A percentile compares a stretch with the other conserved stretches of the same genome.
Conservation (phyloP, 2,329 filamentous ascomycete genomes). For the Colletotrichum costaricense region DNA sequence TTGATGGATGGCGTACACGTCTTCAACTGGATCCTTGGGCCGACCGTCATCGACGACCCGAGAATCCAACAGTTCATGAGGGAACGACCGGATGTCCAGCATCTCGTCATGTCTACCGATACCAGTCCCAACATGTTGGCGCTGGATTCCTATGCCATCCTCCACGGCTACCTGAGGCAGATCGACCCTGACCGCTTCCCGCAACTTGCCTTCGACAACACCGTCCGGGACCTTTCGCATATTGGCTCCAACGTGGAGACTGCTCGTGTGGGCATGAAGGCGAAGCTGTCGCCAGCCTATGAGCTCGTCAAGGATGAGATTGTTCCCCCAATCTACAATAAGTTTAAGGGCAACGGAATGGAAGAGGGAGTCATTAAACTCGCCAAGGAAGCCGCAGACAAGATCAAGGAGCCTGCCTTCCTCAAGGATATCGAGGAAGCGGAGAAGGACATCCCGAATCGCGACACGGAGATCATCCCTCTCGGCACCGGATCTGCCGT, state of each 20-base stretch:
- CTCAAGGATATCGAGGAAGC: slow-evolving; percentile 59
- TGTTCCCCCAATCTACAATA: slow-evolving; percentile 50
- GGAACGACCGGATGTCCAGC: slow-evolving; percentile 69
- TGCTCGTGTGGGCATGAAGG: slow-evolving; percentile 56
- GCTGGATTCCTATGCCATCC: slow-evolving; percentile 73
- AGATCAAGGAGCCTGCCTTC: slow-evolving; percentile 57
- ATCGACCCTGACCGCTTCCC: slow-evolving; percentile 81
- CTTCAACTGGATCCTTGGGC: slow-evolving; percentile 86
- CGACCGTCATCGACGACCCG: slow-evolving; percentile 71
- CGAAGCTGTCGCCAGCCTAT: slow-evolving; percentile 60
- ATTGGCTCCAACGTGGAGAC: slow-evolving; percentile 46
- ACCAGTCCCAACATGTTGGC: slow-evolving; percentile 80
- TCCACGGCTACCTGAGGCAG: slow-evolving; percentile 75
- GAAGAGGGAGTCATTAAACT: slow-evolving; percentile 59
- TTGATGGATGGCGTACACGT: slow-evolving; percentile 75
- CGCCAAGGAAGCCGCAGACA: slow-evolving; percentile 59
- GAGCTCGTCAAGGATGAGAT: slow-evolving; percentile 58
- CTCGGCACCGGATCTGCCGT: slow-evolving; percentile 91
- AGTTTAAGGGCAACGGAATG: slow-evolving; percentile 51
- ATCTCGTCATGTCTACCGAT: slow-evolving; percentile 82
- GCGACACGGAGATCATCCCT: slow-evolving; percentile 84
- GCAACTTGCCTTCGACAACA: slow-evolving; percentile 74
- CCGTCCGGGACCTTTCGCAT: slow-evolving; percentile 39
- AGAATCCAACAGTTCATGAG: slow-evolving; percentile 77
- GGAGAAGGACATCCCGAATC: slow-evolving; percentile 75